Conservation (phyloP, 306 rosid species). For the Malus sylvestris region DNA sequence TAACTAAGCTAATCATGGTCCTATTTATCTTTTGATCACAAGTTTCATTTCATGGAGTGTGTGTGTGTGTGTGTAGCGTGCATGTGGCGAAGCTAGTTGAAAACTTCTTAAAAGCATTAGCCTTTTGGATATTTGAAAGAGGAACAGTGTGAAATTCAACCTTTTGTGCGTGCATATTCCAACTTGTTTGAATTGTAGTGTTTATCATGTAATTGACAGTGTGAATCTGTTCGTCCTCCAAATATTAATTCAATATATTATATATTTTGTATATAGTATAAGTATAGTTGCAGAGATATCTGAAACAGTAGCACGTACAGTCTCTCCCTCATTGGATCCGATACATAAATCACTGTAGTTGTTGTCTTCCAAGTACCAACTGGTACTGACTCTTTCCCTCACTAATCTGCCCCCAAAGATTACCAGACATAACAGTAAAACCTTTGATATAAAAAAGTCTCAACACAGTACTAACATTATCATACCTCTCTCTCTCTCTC, state of each 20-base stretch:
- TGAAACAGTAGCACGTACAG: slow-evolving; percentile 30
- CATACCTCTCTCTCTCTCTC: neutral
- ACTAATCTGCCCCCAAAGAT: slow-evolving; percentile 22
- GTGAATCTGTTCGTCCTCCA: slow-evolving; percentile 28
- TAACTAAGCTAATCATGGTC: neutral
- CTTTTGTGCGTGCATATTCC: slow-evolving; percentile 16
- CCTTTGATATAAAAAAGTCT: neutral
- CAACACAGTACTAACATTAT: no score
- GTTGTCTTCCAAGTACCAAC: neutral
- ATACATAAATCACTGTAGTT: slow-evolving; percentile 7
- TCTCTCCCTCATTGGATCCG: slow-evolving; percentile 39
- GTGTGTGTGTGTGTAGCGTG: neutral
- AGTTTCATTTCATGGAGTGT: neutral
- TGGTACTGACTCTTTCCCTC: neutral
- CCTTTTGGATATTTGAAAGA: neutral
- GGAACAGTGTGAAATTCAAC: slow-evolving; percentile 27
- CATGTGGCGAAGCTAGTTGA: neutral
- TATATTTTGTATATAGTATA: neutral
- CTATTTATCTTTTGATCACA: neutral
- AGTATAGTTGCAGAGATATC: slow-evolving; percentile 16
- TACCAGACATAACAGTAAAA: slow-evolving; percentile 32
- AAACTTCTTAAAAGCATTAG: no score
- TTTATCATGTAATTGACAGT: slow-evolving; percentile 32
- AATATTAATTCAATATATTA: neutral
- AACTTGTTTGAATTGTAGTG: slow-evolving; percentile 38